Percentiles rank a stretch among this genome's conserved stretches.
Evolutionary conservation across 2,329 filamentous ascomycete species (phyloP).

Genomic region (Blumeria graminis): DNA sequence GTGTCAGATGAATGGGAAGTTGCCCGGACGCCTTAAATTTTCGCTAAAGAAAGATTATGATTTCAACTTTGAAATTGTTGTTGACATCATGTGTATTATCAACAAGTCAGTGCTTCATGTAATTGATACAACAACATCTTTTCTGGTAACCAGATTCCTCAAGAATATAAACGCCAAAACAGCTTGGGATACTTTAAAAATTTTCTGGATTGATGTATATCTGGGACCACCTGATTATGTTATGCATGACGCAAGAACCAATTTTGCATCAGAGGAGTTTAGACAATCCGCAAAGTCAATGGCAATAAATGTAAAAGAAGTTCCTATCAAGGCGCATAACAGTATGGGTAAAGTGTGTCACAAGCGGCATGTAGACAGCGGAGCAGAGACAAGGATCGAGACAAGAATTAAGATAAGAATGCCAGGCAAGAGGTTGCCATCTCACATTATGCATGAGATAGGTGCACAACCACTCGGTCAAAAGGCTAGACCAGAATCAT

Average conservation of each 20-base stretch:
- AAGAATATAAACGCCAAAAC: not conserved
- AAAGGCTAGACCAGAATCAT: too few species aligned
- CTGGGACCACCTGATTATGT: not conserved
- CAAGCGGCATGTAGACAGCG: too few species aligned
- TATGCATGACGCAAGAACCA: not conserved
- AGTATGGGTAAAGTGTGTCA: too few species aligned
- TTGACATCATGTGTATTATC: too few species aligned
- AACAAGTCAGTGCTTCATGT: not conserved
- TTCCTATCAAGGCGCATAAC: too few species aligned
- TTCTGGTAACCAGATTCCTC: conserved; percentile 1
- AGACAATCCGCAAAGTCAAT: not conserved
- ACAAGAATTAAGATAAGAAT: too few species aligned
- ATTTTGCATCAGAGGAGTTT: not conserved
- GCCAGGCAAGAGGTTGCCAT: too few species aligned
- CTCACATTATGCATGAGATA: too few species aligned
- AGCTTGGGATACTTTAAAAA: not conserved
- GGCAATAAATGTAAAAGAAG: too few species aligned
- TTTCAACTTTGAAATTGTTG: not conserved
- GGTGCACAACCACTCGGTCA: too few species aligned
- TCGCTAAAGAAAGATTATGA: not conserved
- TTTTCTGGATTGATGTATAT: not conserved
- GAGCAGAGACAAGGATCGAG: too few species aligned
- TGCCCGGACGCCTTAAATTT: not conserved
- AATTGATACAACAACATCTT: conserved; percentile 1
- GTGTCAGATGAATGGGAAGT: not conserved